Evolutionary conservation across 176 grass and related monocot genomes (phyloP).

Genomic region (Urochloa ruziziensis): DNA sequence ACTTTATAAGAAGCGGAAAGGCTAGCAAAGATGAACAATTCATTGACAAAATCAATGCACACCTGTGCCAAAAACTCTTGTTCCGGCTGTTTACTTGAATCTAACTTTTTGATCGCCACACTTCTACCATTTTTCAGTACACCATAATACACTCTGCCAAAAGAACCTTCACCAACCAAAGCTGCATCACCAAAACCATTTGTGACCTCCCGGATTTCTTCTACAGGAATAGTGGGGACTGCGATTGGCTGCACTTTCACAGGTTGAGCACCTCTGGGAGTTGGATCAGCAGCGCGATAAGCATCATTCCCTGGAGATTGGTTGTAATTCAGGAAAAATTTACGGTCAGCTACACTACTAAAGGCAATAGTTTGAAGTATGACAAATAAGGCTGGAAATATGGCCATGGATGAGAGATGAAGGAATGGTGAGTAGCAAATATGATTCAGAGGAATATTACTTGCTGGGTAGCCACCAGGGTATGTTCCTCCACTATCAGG

Average conservation of each 20-base stretch:
- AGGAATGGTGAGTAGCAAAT: slow-evolving; percentile 6
- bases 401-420: background rate
- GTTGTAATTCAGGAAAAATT: background rate
- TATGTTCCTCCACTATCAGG: slow-evolving; percentile 37
- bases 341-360: background rate
- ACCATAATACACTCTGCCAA: slow-evolving; percentile 78
- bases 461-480: slow-evolving; percentile 25
- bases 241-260: slow-evolving; percentile 69
- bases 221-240: slow-evolving; percentile 55
- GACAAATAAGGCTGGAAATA: background rate
- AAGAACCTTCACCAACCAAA: slow-evolving; percentile 78
- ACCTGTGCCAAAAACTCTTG: slow-evolving; percentile 80
- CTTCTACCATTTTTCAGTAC: slow-evolving; percentile 62
- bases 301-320: slow-evolving; percentile 46
- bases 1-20: background rate
- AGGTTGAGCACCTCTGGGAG: slow-evolving; percentile 55
- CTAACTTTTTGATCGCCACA: slow-evolving; percentile 71
- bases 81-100: slow-evolving; percentile 80
- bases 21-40: slow-evolving; percentile 7
- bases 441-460: slow-evolving; percentile 16
- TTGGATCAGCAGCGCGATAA: slow-evolving; percentile 59
- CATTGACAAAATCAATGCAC: background rate
- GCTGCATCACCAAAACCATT: slow-evolving; percentile 69
- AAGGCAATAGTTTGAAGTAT: background rate
- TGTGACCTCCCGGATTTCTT: slow-evolving; percentile 74